Base-by-base conservation (phyloP, 257 asterid species). In the Nicotiana undulata region DNA sequence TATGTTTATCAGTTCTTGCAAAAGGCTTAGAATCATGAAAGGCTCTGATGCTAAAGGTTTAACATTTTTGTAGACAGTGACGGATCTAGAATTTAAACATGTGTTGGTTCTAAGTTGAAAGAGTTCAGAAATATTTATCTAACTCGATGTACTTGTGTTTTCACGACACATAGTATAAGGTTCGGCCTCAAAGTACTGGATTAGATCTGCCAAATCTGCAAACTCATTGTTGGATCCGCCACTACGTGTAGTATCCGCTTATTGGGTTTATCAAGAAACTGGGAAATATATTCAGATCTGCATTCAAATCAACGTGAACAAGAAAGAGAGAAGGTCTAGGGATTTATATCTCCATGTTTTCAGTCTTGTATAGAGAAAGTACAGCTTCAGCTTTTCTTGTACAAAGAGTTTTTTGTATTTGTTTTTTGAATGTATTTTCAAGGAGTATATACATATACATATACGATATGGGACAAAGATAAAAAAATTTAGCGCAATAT, bases 1-100 rank as follows among this genome's bases (percentile, higher is more conserved):
- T 8, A 95, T 95, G 99, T 95, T 95, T 63, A 46, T 90, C 68
- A 84, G 84, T 20, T 91, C 97, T 76, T 95, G 99, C 93, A 92
- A 67, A 64, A 89, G 98, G 82, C 75, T 95, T 76, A 86, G 98
- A 85, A 87, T 95, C 82, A 95, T 92, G 92, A 95, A 89, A 81
- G 92, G 91, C 0, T 89, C 92, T 3, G 99, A 95, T 37, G 97
- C 95, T 58, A 91, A 88, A 75, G 98, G 98, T 9, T 84, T 93
- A 83, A 74, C 78, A 46, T 22, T 16, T 7, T 13, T 6, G 9
- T 72, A 46, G 59, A 12, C 7, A 13, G 15, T 44, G 59, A 90
- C 79, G 7, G 26, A 49, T 75, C 11, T 51, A 76, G 44, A 75
- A 31, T 76, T 16, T 29, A 76, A 26, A 76, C 0, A 0, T 49